Evolutionary conservation across 768 basidiomycete species (phyloP).

Genomic region (Mycena metata): DNA sequence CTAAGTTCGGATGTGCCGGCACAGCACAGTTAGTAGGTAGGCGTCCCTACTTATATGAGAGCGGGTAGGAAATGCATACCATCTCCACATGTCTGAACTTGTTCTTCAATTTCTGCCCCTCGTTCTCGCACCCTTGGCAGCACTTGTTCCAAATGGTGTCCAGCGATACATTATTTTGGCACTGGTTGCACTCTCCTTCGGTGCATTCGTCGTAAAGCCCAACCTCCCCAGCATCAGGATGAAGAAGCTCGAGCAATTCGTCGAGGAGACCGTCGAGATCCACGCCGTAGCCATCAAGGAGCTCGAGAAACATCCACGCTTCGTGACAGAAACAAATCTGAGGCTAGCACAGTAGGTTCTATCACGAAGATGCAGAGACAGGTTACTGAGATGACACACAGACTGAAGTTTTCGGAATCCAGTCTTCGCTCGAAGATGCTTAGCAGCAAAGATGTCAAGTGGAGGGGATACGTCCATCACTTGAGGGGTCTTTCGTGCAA

Average conservation of each 20-base stretch:
- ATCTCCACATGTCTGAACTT: too few relatives aligned
- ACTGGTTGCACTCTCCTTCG: too few relatives aligned
- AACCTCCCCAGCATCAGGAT: constrained; percentile 14
- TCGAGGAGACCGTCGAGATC: constrained; percentile 17
- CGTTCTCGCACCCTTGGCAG: too few relatives aligned
- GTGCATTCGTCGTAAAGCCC: not conserved
- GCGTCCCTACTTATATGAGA: too few relatives aligned
- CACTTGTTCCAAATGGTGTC: too few relatives aligned
- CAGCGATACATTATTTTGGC: too few relatives aligned
- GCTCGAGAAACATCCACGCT: constrained; percentile 12
- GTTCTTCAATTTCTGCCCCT: too few relatives aligned
- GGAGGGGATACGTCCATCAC: constrained; percentile 9
- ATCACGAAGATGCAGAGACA: not conserved
- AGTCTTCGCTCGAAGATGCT: constrained; percentile 18
- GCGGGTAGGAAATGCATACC: too few relatives aligned
- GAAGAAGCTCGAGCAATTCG: constrained; percentile 17
- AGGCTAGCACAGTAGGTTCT: constrained; percentile 10
- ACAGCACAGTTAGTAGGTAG: too few relatives aligned
- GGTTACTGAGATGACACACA: not conserved
- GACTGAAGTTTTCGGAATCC: constrained; percentile 16
- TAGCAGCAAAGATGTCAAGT: constrained; percentile 1
- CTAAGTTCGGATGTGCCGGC: too few relatives aligned
- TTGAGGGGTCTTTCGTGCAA: constrained; percentile 16
- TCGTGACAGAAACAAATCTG: constrained; percentile 15
- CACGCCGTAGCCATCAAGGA: constrained; percentile 16